Evolutionary conservation across 805 yeast species (phyloP), one percentile per base, ranked within the genome.

Genomic region (Spencermartinsiella europaea): DNA sequence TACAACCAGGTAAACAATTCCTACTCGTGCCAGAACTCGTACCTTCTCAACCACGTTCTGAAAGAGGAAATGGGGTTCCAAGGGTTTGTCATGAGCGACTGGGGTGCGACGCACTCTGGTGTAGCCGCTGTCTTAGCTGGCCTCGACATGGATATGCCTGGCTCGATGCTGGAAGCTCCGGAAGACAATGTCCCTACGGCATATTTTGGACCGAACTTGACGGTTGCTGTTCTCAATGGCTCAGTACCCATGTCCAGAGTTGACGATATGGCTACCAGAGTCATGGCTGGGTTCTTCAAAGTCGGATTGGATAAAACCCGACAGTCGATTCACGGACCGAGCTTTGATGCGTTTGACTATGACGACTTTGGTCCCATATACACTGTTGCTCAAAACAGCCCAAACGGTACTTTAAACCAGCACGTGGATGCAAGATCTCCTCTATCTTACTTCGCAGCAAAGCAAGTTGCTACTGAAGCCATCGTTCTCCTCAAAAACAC

Each of bases 131-230:
- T 76, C 0, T 61, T 77, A 20, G 71, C 82, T 2, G 86, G 86
- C 2, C 62, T 78, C 33, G 85, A 81, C 61, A 77, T 81, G 83
- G 68, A 76, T 8, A 79, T 80, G 84, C 85, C 85, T 0, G 86
- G 86, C 38, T 74, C 72, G 51, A 78, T 77, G 46, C 34, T 53
- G 3, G 53, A 49, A 3, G 38, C 38, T 34, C 44, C 52, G 2
- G 76, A 69, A 39, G 74, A 79, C 79, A 65, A 70, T 38, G 64
- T 73, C 27, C 31, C 31, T 25, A 25, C 31, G 7, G 73, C 82
- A 0, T 71, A 67, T 43, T 77, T 80, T 79, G 84, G 83, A 1
- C 75, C 82, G 1, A 64, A 75, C 21, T 65, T 80, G 46, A 76
- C 84, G 0, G 57, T 74, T 47, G 76, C 80, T 2, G 71, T 80